These are phyloP conservation scores for Hortiboletus flavorubellus DNA, from an alignment of 768 basidiomycete genomes.

Conservation along the genomic window DNA sequence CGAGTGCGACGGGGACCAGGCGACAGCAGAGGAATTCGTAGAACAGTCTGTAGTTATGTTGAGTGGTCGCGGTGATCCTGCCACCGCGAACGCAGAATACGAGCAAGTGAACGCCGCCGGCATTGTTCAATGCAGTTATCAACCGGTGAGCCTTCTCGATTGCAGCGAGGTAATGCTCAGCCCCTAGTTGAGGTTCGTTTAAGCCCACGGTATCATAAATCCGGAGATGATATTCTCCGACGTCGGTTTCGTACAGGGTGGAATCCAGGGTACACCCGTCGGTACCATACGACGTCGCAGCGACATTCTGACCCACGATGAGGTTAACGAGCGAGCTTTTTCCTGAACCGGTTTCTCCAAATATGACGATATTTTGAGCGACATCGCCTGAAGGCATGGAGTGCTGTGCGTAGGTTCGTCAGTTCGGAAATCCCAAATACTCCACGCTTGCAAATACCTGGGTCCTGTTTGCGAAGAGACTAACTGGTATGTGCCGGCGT, in stretches of 20 bases:
- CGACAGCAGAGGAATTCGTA: constrained; percentile 37
- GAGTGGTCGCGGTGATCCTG: constrained; percentile 33
- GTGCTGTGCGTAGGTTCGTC: constrained; percentile 5
- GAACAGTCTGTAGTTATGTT: constrained; percentile 38
- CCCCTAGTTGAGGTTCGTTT: constrained; percentile 25
- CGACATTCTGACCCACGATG: constrained; percentile 30
- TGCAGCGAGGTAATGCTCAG: constrained; percentile 22
- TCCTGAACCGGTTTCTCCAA: constrained; percentile 33
- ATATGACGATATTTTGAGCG: constrained; percentile 30
- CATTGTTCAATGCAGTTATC: constrained; percentile 25
- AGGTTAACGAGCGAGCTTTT: constrained; percentile 47
- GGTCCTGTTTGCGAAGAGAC: background rate
- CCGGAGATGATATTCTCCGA: constrained; percentile 16
- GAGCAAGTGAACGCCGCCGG: constrained; percentile 37
- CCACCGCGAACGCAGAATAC: constrained; percentile 37
- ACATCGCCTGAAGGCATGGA: constrained; percentile 13
- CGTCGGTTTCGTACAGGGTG: constrained; percentile 18
- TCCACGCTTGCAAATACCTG: constrained; percentile 9
- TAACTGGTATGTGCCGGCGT: background rate
- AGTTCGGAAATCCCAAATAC: background rate
- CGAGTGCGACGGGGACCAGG: constrained; percentile 38
- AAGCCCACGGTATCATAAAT: constrained; percentile 34
- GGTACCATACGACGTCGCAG: constrained; percentile 31
- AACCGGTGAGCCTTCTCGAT: constrained; percentile 32
- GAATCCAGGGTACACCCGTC: constrained; percentile 37